phyloP scores from a whole-genome alignment of 306 rosid genomes.

The Acacia acuminata region DNA sequence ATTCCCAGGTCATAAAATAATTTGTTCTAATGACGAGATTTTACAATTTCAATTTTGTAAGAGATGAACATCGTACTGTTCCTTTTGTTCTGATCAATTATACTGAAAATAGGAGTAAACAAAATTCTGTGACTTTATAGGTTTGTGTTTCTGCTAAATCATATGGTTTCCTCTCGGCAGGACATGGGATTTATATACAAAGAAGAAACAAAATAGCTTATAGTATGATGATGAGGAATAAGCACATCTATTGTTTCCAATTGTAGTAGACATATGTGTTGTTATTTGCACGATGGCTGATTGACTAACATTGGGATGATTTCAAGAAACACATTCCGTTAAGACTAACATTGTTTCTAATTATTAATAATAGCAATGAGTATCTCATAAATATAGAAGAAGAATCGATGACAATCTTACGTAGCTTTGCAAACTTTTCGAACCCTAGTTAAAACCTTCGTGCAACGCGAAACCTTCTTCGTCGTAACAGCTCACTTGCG shows the following conservation, averaged over 20 bases:
- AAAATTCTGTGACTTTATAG: too few relatives aligned
- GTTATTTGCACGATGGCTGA: neutral
- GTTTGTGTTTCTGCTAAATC: neutral
- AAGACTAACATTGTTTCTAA: neutral
- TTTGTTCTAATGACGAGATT: neutral
- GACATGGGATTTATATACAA: neutral
- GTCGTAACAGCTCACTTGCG: neutral
- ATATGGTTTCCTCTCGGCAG: neutral
- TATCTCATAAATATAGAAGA: neutral
- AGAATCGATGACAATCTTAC: neutral
- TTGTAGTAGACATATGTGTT: neutral
- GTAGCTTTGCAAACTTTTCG: neutral
- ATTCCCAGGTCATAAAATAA: neutral
- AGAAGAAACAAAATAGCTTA: neutral
- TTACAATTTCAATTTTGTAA: neutral
- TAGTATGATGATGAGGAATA: neutral
- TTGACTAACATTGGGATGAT: neutral
- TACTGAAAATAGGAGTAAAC: neutral
- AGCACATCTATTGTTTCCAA: neutral
- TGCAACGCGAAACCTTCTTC: neutral
- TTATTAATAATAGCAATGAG: neutral
- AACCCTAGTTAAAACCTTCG: neutral
- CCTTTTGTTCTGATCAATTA: neutral
- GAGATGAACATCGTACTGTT: neutral
- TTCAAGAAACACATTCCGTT: neutral